Percentiles rank a stretch among this genome's conserved stretches.
phyloP scores from a whole-genome alignment of 1,284 basidiomycete genomes.

The Ustilago xerochloae region DNA sequence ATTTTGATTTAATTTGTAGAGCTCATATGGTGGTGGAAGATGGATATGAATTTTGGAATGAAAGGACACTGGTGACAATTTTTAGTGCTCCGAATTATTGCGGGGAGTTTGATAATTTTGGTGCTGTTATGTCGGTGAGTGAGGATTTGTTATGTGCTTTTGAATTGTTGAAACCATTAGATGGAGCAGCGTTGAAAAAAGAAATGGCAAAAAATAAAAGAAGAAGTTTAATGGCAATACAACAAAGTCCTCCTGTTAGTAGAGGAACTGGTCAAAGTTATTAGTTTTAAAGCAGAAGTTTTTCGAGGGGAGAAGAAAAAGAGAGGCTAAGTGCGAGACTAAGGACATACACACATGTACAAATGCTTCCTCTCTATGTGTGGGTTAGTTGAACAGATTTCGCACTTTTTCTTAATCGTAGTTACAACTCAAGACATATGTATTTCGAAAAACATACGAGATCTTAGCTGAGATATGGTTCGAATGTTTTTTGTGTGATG shows the following conservation, averaged over 20 bases:
- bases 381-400: too few species aligned
- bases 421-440: too few species aligned
- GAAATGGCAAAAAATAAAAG: slow-evolving; percentile 99
- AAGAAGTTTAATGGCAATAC: slow-evolving; percentile 76
- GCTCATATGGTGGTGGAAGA: slow-evolving; percentile 99
- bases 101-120: slow-evolving; percentile 98
- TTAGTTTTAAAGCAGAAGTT: too few species aligned
- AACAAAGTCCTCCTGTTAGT: slow-evolving; percentile 33
- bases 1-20: slow-evolving; percentile 99
- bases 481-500: too few species aligned
- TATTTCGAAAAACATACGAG: too few species aligned
- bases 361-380: too few species aligned
- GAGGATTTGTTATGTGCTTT: slow-evolving; percentile 98
- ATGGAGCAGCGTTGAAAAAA: slow-evolving; percentile 93
- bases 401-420: too few species aligned
- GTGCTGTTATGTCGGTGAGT: slow-evolving; percentile 82
- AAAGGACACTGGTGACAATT: slow-evolving; percentile 95
- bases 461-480: too few species aligned
- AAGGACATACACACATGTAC: too few species aligned
- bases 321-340: not conserved
- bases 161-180: slow-evolving; percentile 91
- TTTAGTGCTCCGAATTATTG: slow-evolving; percentile 95
- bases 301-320: slow-evolving; percentile 4
- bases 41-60: slow-evolving; percentile 99
- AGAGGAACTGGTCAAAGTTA: too few species aligned